Percentiles rank a stretch among this genome's conserved stretches.
Conservation (phyloP, 345 rosid species). For the Eucalyptus marginata region DNA sequence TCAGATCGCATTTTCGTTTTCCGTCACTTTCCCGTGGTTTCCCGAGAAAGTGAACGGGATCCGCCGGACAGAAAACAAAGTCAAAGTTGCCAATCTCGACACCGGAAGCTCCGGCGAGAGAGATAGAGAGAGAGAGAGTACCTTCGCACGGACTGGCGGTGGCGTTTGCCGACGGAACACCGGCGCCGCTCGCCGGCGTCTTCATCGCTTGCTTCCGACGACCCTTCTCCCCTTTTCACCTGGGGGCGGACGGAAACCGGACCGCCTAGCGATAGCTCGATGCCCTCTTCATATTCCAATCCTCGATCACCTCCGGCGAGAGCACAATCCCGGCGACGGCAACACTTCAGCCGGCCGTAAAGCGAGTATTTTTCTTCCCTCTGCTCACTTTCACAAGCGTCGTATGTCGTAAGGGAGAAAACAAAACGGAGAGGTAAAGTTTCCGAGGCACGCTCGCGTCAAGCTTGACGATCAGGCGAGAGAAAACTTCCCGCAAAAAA, state of each 20-base stretch:
- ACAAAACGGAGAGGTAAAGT: neutral
- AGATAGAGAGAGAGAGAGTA: neutral
- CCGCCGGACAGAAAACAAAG: neutral
- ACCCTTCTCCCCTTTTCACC: neutral
- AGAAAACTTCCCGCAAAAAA: neutral
- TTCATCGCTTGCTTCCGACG: constrained; percentile 14
- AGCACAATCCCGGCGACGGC: neutral
- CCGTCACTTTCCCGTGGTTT: neutral
- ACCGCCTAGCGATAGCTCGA: neutral
- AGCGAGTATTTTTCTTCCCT: neutral
- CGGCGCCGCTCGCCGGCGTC: constrained; percentile 23
- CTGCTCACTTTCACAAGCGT: neutral
- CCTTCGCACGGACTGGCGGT: constrained; percentile 25
- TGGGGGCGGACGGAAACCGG: neutral
- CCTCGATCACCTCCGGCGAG: neutral
- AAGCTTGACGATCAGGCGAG: neutral
- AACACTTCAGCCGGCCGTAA: neutral
- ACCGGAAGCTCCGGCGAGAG: neutral
- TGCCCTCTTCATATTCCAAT: neutral
- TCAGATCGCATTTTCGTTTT: neutral
- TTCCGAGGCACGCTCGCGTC: neutral
- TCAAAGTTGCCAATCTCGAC: neutral
- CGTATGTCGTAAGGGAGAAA: neutral
- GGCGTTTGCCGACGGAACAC: constrained; percentile 2
- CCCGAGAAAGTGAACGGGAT: neutral